Evolutionary conservation across 306 rosid species (phyloP).

Genomic region (Pyrus communis): DNA sequence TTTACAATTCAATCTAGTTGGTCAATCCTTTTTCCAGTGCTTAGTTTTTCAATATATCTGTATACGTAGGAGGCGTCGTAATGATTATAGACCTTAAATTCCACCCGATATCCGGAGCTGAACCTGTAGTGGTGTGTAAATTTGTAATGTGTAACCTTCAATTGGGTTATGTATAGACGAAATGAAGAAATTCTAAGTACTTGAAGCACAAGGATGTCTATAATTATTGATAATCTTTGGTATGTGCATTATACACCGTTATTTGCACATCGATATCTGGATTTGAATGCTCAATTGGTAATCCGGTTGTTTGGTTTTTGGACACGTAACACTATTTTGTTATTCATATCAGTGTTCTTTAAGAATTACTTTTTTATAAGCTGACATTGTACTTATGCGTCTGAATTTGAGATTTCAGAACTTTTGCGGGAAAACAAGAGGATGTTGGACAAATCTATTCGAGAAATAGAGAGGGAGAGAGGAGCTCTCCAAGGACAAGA

Average conservation of each 20-base stretch:
- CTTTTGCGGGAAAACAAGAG: conserved; percentile 98
- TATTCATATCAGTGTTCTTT: not conserved
- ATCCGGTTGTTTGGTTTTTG: not conserved
- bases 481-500: conserved; percentile 81
- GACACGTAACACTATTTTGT: not conserved
- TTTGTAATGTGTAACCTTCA: not conserved
- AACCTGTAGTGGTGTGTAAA: not conserved
- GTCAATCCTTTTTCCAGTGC: not conserved
- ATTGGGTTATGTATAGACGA: not conserved
- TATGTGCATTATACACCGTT: not conserved
- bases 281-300: not conserved
- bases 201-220: not conserved
- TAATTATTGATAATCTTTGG: not conserved
- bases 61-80: not conserved
- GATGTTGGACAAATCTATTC: conserved; percentile 90
- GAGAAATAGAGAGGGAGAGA: conserved; percentile 97
- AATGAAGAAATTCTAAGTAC: not conserved
- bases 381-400: conserved; percentile 7
- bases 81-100: not conserved
- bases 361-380: not conserved
- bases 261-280: not conserved
- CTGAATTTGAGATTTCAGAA: conserved; percentile 42
- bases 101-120: not conserved
- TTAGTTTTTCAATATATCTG: not conserved
- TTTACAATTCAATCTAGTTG: not conserved